These are phyloP conservation scores for Penicillium sp. DNA, from an alignment of 2,329 filamentous ascomycete genomes.

Conservation along the genomic window DNA sequence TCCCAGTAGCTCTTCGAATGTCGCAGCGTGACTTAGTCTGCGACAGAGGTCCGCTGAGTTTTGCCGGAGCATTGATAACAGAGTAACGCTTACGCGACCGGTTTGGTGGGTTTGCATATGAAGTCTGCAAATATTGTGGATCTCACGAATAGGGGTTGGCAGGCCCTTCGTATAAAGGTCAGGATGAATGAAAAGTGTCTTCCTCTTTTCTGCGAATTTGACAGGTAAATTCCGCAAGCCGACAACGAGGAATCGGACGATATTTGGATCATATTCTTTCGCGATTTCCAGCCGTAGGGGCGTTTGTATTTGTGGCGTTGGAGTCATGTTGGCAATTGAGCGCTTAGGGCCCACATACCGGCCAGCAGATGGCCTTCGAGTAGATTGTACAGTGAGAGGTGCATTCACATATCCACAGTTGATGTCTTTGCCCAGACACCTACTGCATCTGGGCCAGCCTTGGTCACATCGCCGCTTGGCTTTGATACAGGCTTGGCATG, in stretches of 20 bases:
- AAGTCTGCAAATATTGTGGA: not conserved
- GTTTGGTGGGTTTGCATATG: not conserved
- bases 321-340: not conserved
- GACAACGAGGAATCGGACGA: not conserved
- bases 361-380: not conserved
- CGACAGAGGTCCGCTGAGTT: not conserved
- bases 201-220: not conserved
- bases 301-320: not conserved
- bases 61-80: not conserved
- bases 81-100: not conserved
- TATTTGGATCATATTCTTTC: not conserved
- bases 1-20: not conserved
- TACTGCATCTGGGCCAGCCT: not conserved
- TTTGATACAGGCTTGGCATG: not conserved
- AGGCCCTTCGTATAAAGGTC: not conserved
- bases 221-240: not conserved
- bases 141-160: not conserved
- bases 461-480: not conserved
- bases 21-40: not conserved
- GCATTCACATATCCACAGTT: not conserved
- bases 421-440: not conserved
- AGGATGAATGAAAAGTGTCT: not conserved
- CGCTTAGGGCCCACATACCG: not conserved
- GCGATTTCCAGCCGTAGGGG: not conserved
- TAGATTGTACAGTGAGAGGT: not conserved